Conservation (phyloP, 2,329 filamentous ascomycete genomes). For the Chalaropsis ovoidea region DNA sequence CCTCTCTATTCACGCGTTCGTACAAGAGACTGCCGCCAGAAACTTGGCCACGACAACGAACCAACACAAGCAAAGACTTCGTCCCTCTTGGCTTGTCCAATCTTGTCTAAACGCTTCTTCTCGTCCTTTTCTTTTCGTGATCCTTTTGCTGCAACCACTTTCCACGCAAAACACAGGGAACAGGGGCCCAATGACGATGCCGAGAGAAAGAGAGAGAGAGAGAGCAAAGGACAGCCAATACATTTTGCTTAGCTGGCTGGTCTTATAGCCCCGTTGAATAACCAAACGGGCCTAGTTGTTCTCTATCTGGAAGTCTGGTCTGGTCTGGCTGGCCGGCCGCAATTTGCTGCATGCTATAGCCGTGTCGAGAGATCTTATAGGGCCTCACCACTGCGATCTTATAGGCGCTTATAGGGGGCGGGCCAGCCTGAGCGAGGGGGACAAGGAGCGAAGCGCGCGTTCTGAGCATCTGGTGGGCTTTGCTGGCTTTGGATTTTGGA, state of each 20-base stretch:
- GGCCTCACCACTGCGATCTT: slow-evolving; percentile 9
- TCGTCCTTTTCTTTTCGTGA: neutral
- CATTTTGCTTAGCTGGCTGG: neutral
- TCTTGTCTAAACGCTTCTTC: neutral
- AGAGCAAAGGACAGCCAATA: neutral
- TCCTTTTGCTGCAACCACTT: neutral
- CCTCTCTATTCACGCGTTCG: too few species aligned
- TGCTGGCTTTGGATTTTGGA: neutral
- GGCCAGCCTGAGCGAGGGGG: neutral
- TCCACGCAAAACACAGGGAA: neutral
- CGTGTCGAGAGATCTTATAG: neutral
- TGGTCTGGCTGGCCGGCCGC: too few species aligned
- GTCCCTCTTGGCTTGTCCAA: neutral
- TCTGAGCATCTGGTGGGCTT: neutral
- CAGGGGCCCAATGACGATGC: neutral
- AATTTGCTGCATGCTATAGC: neutral
- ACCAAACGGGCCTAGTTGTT: too few species aligned
- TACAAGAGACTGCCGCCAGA: too few species aligned
- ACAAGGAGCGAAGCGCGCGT: neutral
- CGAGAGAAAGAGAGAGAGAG: neutral
- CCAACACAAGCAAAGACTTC: too few species aligned
- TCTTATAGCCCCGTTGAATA: neutral
- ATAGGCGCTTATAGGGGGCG: neutral
- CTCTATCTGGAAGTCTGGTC: too few species aligned
- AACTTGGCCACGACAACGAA: too few species aligned